Evolutionary conservation across 345 rosid genomes (phyloP), one percentile per base, ranked within the genome.

Genomic region (Hypericum androsaemum): DNA sequence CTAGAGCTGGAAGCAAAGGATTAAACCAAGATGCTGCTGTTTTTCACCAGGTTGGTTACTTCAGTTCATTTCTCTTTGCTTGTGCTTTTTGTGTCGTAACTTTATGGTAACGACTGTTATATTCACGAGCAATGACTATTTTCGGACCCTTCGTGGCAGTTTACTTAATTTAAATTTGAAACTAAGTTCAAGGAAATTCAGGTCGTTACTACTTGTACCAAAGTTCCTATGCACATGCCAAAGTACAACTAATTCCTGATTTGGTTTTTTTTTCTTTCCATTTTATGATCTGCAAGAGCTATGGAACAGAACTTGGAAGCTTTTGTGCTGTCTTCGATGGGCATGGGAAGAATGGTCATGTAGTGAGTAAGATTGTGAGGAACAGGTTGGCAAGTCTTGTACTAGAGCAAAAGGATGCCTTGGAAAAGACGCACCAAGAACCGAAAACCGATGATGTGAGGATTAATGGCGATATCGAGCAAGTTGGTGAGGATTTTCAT

Each of bases 271-370:
- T 10, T 7, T 32, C 10, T 10, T 5, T 41, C 14, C 42, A 6
- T 40, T 44, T 44, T 6, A 9, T 44, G 7, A 35, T 36, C 50
- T 8, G 4, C 10, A 17, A 79, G 95, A 88, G 82, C 2, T 86
- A 79, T 67, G 95, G 88, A 64, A 58, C 41, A 47, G 71, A 71
- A 56, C 75, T 61, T 39, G 90, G 83, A 61, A 79, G 60, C 0
- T 68, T 84, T 13, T 77, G 82, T 59, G 94, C 78, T 46, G 94
- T 89, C 15, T 86, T 84, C 64, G 97, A 89, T 59, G 97, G 97
- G 12, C 96, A 89, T 67, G 97, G 97, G 70, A 72, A 69, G 56
- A 80, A 66, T 43, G 97, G 97, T 53, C 85, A 84, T 10, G 12
- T 65, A 0, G 78, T 84, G 53, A 84, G 96, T 78, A 82, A 74